Conservation (phyloP, 176 grass and related monocot genomes). For the Lolium multiflorum region DNA sequence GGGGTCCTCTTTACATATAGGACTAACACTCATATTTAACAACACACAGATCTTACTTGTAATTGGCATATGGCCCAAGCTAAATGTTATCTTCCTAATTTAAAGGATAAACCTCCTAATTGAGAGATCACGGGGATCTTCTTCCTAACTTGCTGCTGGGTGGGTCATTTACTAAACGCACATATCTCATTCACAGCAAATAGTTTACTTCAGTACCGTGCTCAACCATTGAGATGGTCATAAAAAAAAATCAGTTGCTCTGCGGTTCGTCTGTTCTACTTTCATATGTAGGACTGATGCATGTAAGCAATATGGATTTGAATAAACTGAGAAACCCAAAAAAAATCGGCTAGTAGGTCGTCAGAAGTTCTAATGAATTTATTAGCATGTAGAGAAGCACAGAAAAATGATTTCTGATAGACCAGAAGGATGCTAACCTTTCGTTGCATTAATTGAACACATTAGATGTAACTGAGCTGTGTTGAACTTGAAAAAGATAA, state of each 20-base stretch:
- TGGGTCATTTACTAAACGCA: background rate
- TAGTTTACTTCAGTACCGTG: background rate
- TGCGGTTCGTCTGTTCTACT: background rate
- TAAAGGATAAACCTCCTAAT: background rate
- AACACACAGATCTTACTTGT: background rate
- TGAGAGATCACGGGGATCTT: background rate
- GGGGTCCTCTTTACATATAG: background rate
- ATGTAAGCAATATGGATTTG: background rate
- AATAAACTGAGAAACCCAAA: background rate
- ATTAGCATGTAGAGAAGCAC: background rate
- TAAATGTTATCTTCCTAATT: background rate
- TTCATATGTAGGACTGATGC: background rate
- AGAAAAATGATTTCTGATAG: background rate
- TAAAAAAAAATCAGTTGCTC: background rate
- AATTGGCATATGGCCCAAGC: background rate
- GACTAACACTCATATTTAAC: background rate
- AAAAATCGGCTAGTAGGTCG: background rate
- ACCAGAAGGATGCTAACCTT: background rate
- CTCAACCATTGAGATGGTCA: constrained; percentile 2
- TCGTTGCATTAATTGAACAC: background rate
- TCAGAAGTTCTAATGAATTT: background rate
- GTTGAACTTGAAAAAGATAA: background rate
- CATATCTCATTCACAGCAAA: background rate
- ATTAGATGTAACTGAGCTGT: background rate
- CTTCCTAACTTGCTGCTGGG: background rate